Evolutionary conservation across 345 rosid genomes (phyloP).

Genomic region (Salix purpurea): DNA sequence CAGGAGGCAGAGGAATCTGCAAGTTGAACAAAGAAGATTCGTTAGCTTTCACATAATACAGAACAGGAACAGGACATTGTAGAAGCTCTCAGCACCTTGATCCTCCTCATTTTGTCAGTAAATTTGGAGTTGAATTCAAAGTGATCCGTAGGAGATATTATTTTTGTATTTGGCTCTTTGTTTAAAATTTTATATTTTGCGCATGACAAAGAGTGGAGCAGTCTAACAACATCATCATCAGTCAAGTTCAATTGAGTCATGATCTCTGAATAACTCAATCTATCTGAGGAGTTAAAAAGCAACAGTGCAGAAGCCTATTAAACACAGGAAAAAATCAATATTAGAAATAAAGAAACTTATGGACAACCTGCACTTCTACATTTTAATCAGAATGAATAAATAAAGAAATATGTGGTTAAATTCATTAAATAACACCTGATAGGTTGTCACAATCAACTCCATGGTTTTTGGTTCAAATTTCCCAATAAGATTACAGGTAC

Average conservation of each 20-base stretch:
- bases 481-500: slow-evolving; percentile 56
- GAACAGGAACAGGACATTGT: background rate
- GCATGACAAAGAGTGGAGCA: slow-evolving; percentile 44
- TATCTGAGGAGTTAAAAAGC: slow-evolving; percentile 37
- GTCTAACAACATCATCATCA: slow-evolving; percentile 31
- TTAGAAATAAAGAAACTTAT: background rate
- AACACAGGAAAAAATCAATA: background rate
- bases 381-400: background rate
- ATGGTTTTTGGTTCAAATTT: slow-evolving; percentile 55
- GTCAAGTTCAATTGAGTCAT: slow-evolving; percentile 31
- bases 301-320: slow-evolving; percentile 37
- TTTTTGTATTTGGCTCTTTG: slow-evolving; percentile 33
- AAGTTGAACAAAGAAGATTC: slow-evolving; percentile 1
- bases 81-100: slow-evolving; percentile 28
- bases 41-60: background rate
- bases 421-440: slow-evolving; percentile 21
- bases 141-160: slow-evolving; percentile 32
- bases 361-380: background rate
- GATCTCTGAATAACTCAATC: slow-evolving; percentile 39
- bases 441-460: slow-evolving; percentile 53
- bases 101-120: slow-evolving; percentile 40
- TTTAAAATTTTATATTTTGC: slow-evolving; percentile 39
- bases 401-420: background rate
- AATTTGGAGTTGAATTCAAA: slow-evolving; percentile 39
- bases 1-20: slow-evolving; percentile 39